These are phyloP conservation scores for Penicillium robsamsonii DNA, from an alignment of 495 filamentous ascomycete species.

Conservation along the genomic window DNA sequence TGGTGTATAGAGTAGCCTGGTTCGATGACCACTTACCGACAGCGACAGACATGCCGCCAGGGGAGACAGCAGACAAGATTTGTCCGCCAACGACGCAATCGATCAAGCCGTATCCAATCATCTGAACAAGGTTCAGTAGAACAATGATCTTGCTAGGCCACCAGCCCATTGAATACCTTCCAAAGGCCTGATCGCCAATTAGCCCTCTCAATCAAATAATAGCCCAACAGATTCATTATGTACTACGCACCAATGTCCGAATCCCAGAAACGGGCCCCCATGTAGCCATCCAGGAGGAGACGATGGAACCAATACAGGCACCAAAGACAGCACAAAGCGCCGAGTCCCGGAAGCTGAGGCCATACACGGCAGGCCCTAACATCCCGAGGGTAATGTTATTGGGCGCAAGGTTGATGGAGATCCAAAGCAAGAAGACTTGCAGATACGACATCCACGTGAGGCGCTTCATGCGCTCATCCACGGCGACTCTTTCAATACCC, in stretches of 20 bases:
- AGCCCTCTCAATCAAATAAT: slow-evolving; percentile 7
- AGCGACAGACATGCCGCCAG: slow-evolving; percentile 58
- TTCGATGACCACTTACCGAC: slow-evolving; percentile 46
- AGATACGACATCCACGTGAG: slow-evolving; percentile 57
- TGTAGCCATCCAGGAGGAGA: slow-evolving; percentile 66
- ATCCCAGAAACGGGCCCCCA: slow-evolving; percentile 71
- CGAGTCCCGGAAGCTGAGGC: slow-evolving; percentile 65
- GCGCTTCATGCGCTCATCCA: slow-evolving; percentile 54
- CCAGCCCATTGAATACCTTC: slow-evolving; percentile 75
- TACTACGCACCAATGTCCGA: slow-evolving; percentile 57
- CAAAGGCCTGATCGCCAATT: slow-evolving; percentile 51
- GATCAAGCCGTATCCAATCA: slow-evolving; percentile 70
- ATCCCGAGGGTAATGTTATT: slow-evolving; percentile 76
- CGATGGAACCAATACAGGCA: slow-evolving; percentile 53
- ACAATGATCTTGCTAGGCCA: slow-evolving; percentile 76
- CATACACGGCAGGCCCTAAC: slow-evolving; percentile 67
- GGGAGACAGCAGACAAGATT: slow-evolving; percentile 69
- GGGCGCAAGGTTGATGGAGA: slow-evolving; percentile 71
- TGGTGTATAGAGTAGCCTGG: neutral
- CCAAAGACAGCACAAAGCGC: slow-evolving; percentile 67
- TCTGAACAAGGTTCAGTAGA: slow-evolving; percentile 66
- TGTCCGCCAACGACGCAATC: slow-evolving; percentile 71
- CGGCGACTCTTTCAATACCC: slow-evolving; percentile 69
- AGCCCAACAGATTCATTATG: neutral
- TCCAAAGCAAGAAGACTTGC: slow-evolving; percentile 68